phyloP scores from a whole-genome alignment of 495 filamentous ascomycete genomes.

The Bacidia rubella region DNA sequence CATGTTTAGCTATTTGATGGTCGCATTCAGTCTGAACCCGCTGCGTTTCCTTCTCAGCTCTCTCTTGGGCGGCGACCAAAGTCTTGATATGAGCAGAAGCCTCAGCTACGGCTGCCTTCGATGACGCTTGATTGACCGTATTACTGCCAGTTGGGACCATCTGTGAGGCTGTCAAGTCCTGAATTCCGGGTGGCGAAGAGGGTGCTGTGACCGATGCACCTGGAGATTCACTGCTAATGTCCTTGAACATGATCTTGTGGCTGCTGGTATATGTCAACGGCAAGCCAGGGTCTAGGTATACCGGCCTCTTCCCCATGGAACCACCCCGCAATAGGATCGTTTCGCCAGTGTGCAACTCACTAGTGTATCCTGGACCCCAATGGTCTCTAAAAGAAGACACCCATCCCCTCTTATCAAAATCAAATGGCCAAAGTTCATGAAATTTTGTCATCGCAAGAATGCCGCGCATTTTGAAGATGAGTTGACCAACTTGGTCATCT shows the following conservation, averaged over 20 bases:
- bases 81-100: no score
- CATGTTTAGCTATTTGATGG: no score
- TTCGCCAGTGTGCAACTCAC: no score
- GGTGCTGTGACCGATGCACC: background rate
- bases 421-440: background rate
- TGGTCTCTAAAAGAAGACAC: background rate
- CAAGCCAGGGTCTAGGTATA: background rate
- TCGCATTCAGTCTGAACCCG: no score
- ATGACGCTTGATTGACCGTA: no score
- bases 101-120: no score
- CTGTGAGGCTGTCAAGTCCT: no score
- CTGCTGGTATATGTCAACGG: background rate
- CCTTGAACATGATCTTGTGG: background rate
- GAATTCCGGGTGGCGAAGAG: background rate
- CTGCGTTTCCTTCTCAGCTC: no score
- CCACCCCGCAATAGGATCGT: no score
- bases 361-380: background rate
- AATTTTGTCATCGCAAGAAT: background rate
- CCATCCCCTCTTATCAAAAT: background rate
- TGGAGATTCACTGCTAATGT: background rate
- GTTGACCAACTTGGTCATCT: slow-evolving; percentile 4
- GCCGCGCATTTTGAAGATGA: background rate
- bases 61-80: no score
- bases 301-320: no score
- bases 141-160: no score